These are phyloP conservation scores for Colletotrichum liriopes DNA, from an alignment of 2,329 filamentous ascomycete species.

Conservation along the genomic window DNA sequence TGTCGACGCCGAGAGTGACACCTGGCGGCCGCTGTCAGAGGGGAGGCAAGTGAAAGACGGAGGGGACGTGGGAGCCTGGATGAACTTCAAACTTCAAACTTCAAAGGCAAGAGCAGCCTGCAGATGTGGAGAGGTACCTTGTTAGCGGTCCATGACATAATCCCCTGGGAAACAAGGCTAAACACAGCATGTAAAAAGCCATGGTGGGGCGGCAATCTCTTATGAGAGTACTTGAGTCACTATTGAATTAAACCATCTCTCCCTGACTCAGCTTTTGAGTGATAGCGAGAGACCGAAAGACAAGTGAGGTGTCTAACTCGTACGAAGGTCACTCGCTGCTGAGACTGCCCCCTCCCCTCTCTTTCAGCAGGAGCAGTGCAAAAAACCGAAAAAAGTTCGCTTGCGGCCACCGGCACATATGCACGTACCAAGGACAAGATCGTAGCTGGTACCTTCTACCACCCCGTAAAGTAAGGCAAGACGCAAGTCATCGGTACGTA, in stretches of 20 bases:
- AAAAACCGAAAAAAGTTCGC: conserved; percentile 17
- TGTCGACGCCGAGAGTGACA: neutral
- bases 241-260: conserved; percentile 21
- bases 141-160: conserved; percentile 34
- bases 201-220: conserved; percentile 19
- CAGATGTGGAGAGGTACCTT: conserved; percentile 12
- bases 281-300: neutral
- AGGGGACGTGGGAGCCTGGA: conserved; percentile 1
- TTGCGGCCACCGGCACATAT: conserved; percentile 16
- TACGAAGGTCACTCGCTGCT: conserved; percentile 4
- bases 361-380: neutral
- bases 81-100: neutral
- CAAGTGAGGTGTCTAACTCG: conserved; percentile 5
- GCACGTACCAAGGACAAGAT: neutral
- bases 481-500: conserved; percentile 29
- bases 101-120: neutral
- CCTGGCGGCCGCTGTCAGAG: conserved; percentile 10
- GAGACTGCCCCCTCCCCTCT: neutral
- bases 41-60: neutral
- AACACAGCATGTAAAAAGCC: neutral
- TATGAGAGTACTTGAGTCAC: conserved; percentile 11
- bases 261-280: conserved; percentile 24
- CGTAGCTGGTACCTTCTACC: conserved; percentile 20
- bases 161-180: conserved; percentile 15
- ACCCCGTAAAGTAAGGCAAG: neutral